Percentiles rank a stretch among this genome's conserved stretches.
These are phyloP conservation scores for Geranium rotundifolium DNA, from an alignment of 345 rosid genomes.

Conservation along the genomic window DNA sequence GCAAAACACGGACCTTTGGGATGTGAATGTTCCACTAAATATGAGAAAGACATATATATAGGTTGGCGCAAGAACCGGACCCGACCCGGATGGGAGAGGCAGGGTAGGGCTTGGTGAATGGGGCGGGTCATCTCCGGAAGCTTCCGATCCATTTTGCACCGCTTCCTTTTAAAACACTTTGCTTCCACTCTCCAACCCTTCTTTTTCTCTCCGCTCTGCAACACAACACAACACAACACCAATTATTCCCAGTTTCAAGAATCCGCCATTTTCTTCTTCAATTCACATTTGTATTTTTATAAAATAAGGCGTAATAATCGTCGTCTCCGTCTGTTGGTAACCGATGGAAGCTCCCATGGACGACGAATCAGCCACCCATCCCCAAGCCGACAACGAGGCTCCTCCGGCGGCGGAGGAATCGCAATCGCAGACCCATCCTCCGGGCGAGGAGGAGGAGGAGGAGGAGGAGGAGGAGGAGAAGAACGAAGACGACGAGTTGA, in stretches of 20 bases:
- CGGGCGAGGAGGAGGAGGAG: constrained; percentile 24
- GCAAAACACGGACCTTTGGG: too few species aligned
- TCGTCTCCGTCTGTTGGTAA: background rate
- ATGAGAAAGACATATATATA: too few species aligned
- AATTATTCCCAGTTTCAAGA: too few species aligned
- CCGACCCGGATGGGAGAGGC: too few species aligned
- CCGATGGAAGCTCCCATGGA: constrained; percentile 10
- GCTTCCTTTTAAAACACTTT: background rate
- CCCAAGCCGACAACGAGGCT: constrained; percentile 5
- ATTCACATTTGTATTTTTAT: background rate
- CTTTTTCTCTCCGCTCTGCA: background rate
- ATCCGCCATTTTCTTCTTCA: too few species aligned
- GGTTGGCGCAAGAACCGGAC: too few species aligned
- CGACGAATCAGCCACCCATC: constrained; percentile 28
- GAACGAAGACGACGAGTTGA: constrained; percentile 53
- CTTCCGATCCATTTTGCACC: too few species aligned
- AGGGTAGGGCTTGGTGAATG: background rate
- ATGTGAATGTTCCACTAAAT: too few species aligned
- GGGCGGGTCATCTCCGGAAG: background rate
- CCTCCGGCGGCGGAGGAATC: background rate
- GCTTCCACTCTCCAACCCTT: background rate
- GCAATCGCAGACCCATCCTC: constrained; percentile 3
- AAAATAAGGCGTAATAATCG: background rate
- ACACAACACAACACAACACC: background rate
- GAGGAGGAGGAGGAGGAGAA: constrained; percentile 28